phyloP scores from a whole-genome alignment of 2,329 filamentous ascomycete species.

The Fusarium sp. region DNA sequence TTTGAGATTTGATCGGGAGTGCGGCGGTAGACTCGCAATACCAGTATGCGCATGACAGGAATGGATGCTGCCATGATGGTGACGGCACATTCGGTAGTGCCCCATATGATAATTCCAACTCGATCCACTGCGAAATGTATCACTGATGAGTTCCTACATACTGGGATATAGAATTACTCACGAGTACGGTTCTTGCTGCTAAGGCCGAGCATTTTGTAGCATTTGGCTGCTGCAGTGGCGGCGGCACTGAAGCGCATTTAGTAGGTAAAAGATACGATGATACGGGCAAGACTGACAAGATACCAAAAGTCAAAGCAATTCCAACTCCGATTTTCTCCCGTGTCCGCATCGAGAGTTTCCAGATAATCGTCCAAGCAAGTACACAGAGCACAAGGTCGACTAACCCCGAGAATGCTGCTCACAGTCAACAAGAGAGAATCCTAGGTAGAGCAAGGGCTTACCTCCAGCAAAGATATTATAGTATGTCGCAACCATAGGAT shows the following conservation, averaged over 20 bases:
- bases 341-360: conserved; percentile 2
- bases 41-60: neutral
- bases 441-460: fast-evolving
- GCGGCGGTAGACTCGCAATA: neutral
- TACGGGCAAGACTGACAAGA: neutral
- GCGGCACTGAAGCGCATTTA: neutral
- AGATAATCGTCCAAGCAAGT: conserved; percentile 1
- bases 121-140: neutral
- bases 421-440: fast-evolving
- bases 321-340: conserved; percentile 5
- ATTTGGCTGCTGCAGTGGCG: neutral
- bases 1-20: fast-evolving
- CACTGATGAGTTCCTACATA: no score
- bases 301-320: conserved; percentile 2
- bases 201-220: neutral
- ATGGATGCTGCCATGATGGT: conserved; percentile 4
- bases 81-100: neutral
- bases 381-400: neutral
- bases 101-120: conserved; percentile 1
- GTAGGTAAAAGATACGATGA: fast-evolving
- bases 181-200: neutral
- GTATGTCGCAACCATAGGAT: neutral
- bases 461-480: conserved; percentile 8
- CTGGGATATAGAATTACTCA: neutral
- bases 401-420: neutral